Evolutionary conservation across 192 early-diverging fungal genomes (phyloP).

Genomic region (Linnemannia exigua): DNA sequence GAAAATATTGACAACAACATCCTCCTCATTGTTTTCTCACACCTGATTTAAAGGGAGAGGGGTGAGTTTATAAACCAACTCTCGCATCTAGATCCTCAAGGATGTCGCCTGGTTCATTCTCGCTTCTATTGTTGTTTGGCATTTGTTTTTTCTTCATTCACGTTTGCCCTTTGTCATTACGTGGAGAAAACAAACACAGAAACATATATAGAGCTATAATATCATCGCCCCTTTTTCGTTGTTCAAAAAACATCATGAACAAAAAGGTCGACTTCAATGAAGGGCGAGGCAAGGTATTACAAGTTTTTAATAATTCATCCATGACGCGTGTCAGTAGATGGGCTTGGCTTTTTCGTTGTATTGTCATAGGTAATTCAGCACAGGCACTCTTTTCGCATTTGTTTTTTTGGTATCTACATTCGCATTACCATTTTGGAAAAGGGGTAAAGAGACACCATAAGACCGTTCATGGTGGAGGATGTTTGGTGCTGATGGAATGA

Average conservation of each 20-base stretch:
- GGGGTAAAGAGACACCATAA: neutral
- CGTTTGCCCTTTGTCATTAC: no score
- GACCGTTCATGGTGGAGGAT: neutral
- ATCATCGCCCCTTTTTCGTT: no score
- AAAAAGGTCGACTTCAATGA: neutral
- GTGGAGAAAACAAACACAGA: no score
- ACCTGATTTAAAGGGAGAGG: neutral
- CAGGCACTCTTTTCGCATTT: neutral
- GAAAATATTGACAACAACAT: neutral
- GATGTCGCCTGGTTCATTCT: no score
- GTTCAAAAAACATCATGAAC: neutral
- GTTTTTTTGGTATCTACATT: neutral
- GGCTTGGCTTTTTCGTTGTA: neutral
- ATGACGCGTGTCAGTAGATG: slow-evolving; percentile 1
- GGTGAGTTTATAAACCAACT: neutral
- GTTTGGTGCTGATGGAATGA: neutral
- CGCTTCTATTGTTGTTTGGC: neutral
- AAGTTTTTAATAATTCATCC: neutral
- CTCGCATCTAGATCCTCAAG: neutral
- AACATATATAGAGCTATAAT: no score
- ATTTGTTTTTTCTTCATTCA: neutral
- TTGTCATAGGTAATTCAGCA: neutral
- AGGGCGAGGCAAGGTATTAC: neutral
- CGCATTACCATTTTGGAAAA: neutral
- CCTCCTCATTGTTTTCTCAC: neutral